Base-by-base conservation (phyloP, 192 early-diverging fungal species). In the Backusella australiensis region DNA sequence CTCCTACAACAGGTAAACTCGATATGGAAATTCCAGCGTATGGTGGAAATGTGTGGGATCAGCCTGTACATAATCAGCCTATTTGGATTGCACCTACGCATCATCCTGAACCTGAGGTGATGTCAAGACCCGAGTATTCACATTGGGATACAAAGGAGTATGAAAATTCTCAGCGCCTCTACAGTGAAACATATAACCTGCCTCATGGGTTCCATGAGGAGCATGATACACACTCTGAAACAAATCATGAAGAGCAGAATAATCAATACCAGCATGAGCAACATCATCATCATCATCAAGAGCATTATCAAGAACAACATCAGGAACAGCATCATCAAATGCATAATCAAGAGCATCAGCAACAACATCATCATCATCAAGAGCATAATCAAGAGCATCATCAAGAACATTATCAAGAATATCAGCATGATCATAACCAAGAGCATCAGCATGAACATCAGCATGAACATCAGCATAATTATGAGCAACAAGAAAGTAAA, bases 1-100 rank as follows among this genome's bases (percentile, higher is more conserved):
- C 78, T 17, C 78, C 78, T 0, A 69, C 23, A 8, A 75, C 52
- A 6, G 68, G 69, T 6, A 71, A 29, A 29, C 70, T 44, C 29
- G 69, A 39, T 6, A 34, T 41, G 7, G 53, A 74, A 63, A 71
- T 81, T 66, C 80, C 80, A 0, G 41, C 32, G 7, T 17, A 72
- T 11, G 75, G 71, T 26, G 38, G 23, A n/a, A 81, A 81, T 71
- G 70, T 38, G 26, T 81, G 80, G 80, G 80, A 81, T 36, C 32
- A 78, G 1, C 65, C 76, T 15, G 21, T 78, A 19, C 32, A 56
- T 1, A 12, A 71, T 4, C 41, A 71, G 6, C 39, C 70, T 12
- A 44, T 77, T 21, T 81, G 80, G 80, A 44, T 81, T 35, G 49
- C 80, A 23, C 80, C 80, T 23, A 23, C 19, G 1, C 44, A 49